Evolutionary conservation across 495 filamentous ascomycete genomes (phyloP).

Genomic region (Trichoderma virens): DNA sequence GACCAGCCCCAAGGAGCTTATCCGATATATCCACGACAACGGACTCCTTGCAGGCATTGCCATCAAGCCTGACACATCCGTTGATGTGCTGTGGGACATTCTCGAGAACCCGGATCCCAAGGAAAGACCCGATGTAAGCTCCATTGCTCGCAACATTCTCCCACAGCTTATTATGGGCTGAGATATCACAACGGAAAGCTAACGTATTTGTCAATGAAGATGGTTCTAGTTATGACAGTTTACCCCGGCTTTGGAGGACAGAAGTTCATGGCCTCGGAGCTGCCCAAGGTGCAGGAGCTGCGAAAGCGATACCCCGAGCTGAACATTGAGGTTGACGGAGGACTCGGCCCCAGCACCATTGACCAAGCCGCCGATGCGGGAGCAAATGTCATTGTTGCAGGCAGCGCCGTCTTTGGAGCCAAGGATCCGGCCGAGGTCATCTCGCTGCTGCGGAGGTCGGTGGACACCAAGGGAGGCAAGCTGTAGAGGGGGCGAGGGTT

Average conservation of each 20-base stretch:
- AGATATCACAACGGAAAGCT: background rate
- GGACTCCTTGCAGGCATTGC: constrained; percentile 91
- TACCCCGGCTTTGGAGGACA: constrained; percentile 96
- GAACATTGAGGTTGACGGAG: constrained; percentile 96
- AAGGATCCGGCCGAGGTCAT: constrained; percentile 82
- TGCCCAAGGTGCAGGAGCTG: constrained; percentile 85
- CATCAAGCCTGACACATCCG: constrained; percentile 85
- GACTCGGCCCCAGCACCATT: constrained; percentile 78
- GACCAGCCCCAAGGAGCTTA: constrained; percentile 76
- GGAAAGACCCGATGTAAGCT: constrained; percentile 82
- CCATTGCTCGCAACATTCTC: background rate
- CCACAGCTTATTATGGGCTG: too few species aligned
- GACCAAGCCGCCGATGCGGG: constrained; percentile 92
- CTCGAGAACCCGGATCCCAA: constrained; percentile 60
- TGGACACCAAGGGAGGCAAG: constrained; percentile 51
- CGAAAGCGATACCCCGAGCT: constrained; percentile 78
- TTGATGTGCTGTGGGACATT: constrained; percentile 86
- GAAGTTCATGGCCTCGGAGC: constrained; percentile 92
- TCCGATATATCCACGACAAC: constrained; percentile 78
- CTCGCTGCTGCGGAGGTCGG: constrained; percentile 63
- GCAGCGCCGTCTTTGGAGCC: constrained; percentile 94
- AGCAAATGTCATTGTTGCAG: constrained; percentile 96
- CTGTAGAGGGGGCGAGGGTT: constrained; percentile 13
- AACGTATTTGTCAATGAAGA: constrained; percentile 42
- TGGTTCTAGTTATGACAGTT: constrained; percentile 98